Percentiles rank a stretch among this genome's conserved stretches.
These are phyloP conservation scores for Phytophthora lateralis DNA, from an alignment of 352 stramenopile species.

Conservation along the genomic window DNA sequence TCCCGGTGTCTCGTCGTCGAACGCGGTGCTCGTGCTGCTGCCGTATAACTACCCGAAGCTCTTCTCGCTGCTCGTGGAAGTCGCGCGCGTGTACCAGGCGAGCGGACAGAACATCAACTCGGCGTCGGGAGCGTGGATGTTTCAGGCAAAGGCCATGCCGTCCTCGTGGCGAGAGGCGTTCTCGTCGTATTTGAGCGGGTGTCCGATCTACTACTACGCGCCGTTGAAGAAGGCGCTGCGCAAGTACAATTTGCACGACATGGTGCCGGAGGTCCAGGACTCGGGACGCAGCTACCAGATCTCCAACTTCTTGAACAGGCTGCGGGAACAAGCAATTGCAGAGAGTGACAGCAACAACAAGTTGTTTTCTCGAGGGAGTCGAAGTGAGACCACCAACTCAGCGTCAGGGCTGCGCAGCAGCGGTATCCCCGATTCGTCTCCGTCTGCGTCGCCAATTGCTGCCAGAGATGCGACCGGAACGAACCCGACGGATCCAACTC, in stretches of 20 bases:
- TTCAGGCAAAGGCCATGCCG: constrained; percentile 88
- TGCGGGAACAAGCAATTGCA: constrained; percentile 72
- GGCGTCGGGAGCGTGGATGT: constrained; percentile 71
- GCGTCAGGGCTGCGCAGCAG: constrained; percentile 15
- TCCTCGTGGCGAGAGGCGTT: constrained; percentile 87
- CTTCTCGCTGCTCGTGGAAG: constrained; percentile 84
- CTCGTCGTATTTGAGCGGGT: constrained; percentile 73
- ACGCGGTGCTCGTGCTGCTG: constrained; percentile 76
- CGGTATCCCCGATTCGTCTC: constrained; percentile 43
- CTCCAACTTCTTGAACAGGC: constrained; percentile 72
- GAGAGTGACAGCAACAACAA: constrained; percentile 87
- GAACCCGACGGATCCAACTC: constrained; percentile 33
- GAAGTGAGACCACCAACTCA: constrained; percentile 25
- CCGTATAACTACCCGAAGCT: constrained; percentile 90
- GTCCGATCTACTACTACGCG: constrained; percentile 84
- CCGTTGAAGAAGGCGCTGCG: constrained; percentile 83
- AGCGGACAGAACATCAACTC: constrained; percentile 81
- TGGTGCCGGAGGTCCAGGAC: constrained; percentile 86
- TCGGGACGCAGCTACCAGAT: constrained; percentile 86
- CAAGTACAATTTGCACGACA: constrained; percentile 90
- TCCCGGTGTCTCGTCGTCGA: constrained; percentile 41
- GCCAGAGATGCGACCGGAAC: constrained; percentile 29
- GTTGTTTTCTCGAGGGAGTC: constrained; percentile 52
- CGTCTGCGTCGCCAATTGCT: constrained; percentile 39
- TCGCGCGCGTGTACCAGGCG: constrained; percentile 79